Evolutionary conservation across 345 rosid species (phyloP), one percentile per base, ranked within the genome.

Genomic region (Aethionema arabicum): DNA sequence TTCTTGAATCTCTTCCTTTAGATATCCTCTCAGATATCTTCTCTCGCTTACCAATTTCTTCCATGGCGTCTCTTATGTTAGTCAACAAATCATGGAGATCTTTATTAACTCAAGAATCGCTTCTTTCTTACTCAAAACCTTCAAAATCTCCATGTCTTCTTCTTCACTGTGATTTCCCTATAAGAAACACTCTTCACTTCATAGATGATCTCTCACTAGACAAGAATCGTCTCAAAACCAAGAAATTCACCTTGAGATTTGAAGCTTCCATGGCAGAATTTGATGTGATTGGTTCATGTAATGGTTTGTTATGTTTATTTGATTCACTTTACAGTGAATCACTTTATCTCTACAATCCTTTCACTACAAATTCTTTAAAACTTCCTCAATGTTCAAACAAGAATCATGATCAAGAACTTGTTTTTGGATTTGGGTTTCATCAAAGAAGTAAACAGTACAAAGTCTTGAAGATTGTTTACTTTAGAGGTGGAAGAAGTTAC

Each of bases 1-100:
- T 37, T 30, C 50, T 86, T 67, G 87, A 86, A 29, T 40, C 42
- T 45, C 84, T 86, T 15, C 96, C 96, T 1, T 56, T 55, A 7
- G 96, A 89, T 48, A 77, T 89, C 43, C 15, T 76, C 8, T 12
- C 77, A 6, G 89, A 84, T 52, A 86, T 89, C 56, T 78, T 89
- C 4, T 83, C 82, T 12, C 81, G 85, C 56, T 74, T 89, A 9
- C 85, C 96, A 1, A 68, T 79, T 52, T 74, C 88, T 0, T 79
- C 84, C 39, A 55, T 85, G 63, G 74, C 84, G 16, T 78, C 75
- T 8, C 73, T 79, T 74, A 83, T 65, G 75, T 81, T 74, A 16
- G 87, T 85, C 5, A 80, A 78, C 70, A 68, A 45, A 60, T 64
- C 78, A 10, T 83, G 89, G 89, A 70, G 72, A 37, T 64, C 73